A percentile compares a stretch with the other conserved stretches of the same genome.
Conservation (phyloP, 2,329 filamentous ascomycete species). For the Pseudonectria foliicola region DNA sequence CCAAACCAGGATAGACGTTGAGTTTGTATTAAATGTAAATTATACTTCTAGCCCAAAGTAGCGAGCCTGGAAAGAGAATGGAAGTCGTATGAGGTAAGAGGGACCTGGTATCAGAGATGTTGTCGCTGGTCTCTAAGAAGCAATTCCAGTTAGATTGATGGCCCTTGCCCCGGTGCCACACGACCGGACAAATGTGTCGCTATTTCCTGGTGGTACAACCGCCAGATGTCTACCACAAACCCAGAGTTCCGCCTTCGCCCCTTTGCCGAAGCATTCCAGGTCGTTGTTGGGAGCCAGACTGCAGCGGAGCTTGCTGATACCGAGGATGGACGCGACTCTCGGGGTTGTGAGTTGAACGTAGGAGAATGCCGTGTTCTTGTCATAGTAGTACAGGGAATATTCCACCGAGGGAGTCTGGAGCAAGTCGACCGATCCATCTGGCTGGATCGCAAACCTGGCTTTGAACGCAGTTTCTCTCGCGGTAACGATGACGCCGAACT, state of each 20-base stretch:
- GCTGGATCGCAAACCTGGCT: background rate
- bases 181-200: too few relatives aligned
- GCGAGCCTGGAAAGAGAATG: too few relatives aligned
- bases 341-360: background rate
- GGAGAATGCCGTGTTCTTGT: background rate
- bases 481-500: conserved; percentile 3
- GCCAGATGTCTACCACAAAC: background rate
- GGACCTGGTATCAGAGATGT: too few relatives aligned
- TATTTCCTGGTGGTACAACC: background rate
- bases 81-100: too few relatives aligned
- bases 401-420: background rate
- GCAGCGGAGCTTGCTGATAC: background rate
- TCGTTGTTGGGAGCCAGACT: background rate
- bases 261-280: background rate
- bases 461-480: background rate
- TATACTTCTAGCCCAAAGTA: too few relatives aligned
- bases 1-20: too few relatives aligned
- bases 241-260: background rate
- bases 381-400: conserved; percentile 1
- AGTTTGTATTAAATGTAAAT: too few relatives aligned
- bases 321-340: background rate
- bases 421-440: background rate
- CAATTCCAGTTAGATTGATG: too few relatives aligned
- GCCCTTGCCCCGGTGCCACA: too few relatives aligned
- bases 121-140: too few relatives aligned